A percentile compares a stretch with the other conserved stretches of the same genome.
phyloP scores from a whole-genome alignment of 306 rosid genomes.

The Canavalia gladiata region DNA sequence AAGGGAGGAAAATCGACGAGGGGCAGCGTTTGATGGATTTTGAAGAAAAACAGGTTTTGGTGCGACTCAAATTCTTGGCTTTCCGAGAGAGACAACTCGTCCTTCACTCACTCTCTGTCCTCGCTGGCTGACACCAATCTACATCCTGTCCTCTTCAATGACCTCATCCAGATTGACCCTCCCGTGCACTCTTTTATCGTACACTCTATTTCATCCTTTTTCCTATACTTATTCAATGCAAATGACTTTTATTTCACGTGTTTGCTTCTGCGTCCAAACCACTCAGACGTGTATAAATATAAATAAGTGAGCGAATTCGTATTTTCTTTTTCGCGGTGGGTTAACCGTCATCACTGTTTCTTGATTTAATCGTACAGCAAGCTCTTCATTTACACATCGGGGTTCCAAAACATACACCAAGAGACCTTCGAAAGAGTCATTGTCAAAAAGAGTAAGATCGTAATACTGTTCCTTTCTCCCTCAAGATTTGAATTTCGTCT shows the following conservation, averaged over 20 bases:
- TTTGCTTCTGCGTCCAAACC: background rate
- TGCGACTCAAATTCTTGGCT: background rate
- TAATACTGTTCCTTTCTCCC: background rate
- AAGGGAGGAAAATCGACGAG: background rate
- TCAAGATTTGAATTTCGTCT: too few relatives aligned
- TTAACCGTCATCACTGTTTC: background rate
- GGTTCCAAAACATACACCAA: constrained; percentile 81
- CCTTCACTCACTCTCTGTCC: too few relatives aligned
- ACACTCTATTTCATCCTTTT: constrained; percentile 29
- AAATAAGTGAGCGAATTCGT: background rate
- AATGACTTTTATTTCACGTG: too few relatives aligned
- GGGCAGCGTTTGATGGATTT: constrained; percentile 5
- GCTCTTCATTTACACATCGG: constrained; percentile 72
- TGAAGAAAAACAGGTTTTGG: background rate
- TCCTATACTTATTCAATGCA: background rate
- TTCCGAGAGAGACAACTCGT: background rate
- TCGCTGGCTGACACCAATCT: constrained; percentile 40
- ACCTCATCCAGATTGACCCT: constrained; percentile 80
- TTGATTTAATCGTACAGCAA: constrained; percentile 55
- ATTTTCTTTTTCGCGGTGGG: background rate
- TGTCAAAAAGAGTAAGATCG: constrained; percentile 60
- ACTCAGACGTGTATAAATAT: background rate
- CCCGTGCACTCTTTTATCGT: constrained; percentile 78
- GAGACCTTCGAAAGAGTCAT: constrained; percentile 76
- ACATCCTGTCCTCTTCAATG: constrained; percentile 72